Conservation (phyloP, 192 early-diverging fungal species). For the Coemansia sp. region DNA sequence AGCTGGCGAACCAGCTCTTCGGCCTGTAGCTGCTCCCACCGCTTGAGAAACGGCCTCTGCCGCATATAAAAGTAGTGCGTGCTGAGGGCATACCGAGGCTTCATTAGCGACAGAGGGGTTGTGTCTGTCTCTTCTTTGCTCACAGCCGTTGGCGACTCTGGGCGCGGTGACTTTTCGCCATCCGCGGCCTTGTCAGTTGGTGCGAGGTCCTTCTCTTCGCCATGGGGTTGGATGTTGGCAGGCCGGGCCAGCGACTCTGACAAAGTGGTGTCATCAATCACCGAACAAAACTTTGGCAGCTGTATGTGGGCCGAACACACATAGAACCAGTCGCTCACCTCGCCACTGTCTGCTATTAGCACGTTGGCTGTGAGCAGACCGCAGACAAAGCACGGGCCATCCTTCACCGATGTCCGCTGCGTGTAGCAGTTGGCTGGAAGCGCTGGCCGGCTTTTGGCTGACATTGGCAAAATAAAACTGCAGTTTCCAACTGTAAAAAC, state of each 20-base stretch:
- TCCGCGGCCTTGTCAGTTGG: too few species aligned
- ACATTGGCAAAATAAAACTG: constrained; percentile 5
- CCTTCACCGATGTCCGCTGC: constrained; percentile 19
- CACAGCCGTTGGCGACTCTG: too few species aligned
- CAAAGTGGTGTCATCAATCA: background rate
- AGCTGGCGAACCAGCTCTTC: constrained; percentile 11
- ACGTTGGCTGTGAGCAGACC: constrained; percentile 7
- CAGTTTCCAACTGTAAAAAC: background rate
- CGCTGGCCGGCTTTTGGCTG: constrained; percentile 1
- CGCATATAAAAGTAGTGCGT: constrained; percentile 27
- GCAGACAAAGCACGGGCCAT: constrained; percentile 30
- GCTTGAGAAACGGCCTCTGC: constrained; percentile 22
- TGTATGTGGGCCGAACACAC: constrained; percentile 15
- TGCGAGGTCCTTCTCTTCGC: too few species aligned
- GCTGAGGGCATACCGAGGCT: constrained; percentile 13
- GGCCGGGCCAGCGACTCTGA: too few species aligned
- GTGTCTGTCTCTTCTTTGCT: too few species aligned
- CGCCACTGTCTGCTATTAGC: constrained; percentile 14
- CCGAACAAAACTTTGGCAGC: constrained; percentile 6
- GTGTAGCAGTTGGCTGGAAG: constrained; percentile 27
- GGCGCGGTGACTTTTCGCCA: too few species aligned
- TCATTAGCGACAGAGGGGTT: background rate
- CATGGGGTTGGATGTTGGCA: too few species aligned
- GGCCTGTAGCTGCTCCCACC: constrained; percentile 21
- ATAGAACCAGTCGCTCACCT: constrained; percentile 33